Conservation (phyloP, 768 basidiomycete species). For the Sutorius australiensis region DNA sequence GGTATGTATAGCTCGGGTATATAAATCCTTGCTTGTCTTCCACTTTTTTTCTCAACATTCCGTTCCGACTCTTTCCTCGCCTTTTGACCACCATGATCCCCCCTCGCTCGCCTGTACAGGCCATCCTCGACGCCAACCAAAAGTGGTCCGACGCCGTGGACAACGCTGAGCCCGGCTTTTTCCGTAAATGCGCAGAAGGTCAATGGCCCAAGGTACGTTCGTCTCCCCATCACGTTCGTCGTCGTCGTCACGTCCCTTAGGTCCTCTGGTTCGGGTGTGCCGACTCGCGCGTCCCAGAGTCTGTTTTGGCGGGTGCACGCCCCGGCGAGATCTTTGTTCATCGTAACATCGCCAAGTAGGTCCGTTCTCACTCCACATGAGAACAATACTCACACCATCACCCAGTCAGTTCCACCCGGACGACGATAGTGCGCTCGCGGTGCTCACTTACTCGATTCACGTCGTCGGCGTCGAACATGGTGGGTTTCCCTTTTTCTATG, state of each 20-base stretch:
- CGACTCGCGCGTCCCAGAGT: constrained; percentile 87
- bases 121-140: constrained; percentile 49
- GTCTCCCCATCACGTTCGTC: too few relatives aligned
- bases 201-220: constrained; percentile 61
- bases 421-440: constrained; percentile 69
- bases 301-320: constrained; percentile 62
- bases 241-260: constrained; percentile 32
- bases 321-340: constrained; percentile 89
- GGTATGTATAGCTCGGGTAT: too few relatives aligned
- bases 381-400: too few relatives aligned
- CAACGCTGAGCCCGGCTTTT: constrained; percentile 58
- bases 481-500: constrained; percentile 34
- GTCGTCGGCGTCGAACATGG: constrained; percentile 74
- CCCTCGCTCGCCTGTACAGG: not conserved
- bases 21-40: too few relatives aligned
- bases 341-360: constrained; percentile 87
- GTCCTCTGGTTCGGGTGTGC: constrained; percentile 82
- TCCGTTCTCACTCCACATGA: not conserved
- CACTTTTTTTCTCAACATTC: too few relatives aligned
- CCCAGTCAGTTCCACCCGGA: constrained; percentile 61
- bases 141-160: constrained; percentile 68
- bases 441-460: constrained; percentile 70
- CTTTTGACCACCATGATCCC: constrained; percentile 2
- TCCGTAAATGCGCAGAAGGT: constrained; percentile 53
- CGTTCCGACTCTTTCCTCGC: too few relatives aligned